These are phyloP conservation scores for Sclerotinia borealis DNA, from an alignment of 2,329 filamentous ascomycete genomes.

Conservation along the genomic window DNA sequence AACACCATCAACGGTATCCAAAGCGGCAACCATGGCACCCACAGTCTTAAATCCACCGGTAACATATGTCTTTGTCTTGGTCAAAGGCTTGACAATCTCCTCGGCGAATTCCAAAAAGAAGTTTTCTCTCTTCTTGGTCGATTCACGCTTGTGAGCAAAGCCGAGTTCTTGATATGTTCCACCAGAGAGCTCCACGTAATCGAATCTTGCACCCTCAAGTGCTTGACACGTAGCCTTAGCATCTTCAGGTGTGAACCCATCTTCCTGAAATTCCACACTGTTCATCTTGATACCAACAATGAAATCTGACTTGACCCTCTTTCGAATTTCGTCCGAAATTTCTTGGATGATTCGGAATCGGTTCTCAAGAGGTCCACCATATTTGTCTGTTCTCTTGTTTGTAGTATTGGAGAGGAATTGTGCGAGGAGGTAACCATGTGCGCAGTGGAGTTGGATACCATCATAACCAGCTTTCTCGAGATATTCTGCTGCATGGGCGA, in stretches of 20 bases:
- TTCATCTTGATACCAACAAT: conserved; percentile 52
- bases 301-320: conserved; percentile 33
- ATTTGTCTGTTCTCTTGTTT: conserved; percentile 30
- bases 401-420: conserved; percentile 30
- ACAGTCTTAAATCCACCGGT: conserved; percentile 55
- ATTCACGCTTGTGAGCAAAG: conserved; percentile 32
- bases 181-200: conserved; percentile 64
- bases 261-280: conserved; percentile 52
- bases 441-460: conserved; percentile 36
- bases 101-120: conserved; percentile 64
- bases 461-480: conserved; percentile 56
- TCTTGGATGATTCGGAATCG: conserved; percentile 44
- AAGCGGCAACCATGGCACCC: conserved; percentile 40
- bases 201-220: conserved; percentile 46
- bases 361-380: conserved; percentile 30
- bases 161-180: conserved; percentile 52
- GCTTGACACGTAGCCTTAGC: conserved; percentile 45
- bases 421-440: conserved; percentile 31
- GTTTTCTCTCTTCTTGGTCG: conserved; percentile 49
- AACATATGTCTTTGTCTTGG: conserved; percentile 44
- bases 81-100: conserved; percentile 42
- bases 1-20: conserved; percentile 43
- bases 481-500: conserved; percentile 56
- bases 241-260: conserved; percentile 52
- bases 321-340: conserved; percentile 55